phyloP scores from a whole-genome alignment of 768 basidiomycete genomes.

The Pleurotus salmoneostramineus region DNA sequence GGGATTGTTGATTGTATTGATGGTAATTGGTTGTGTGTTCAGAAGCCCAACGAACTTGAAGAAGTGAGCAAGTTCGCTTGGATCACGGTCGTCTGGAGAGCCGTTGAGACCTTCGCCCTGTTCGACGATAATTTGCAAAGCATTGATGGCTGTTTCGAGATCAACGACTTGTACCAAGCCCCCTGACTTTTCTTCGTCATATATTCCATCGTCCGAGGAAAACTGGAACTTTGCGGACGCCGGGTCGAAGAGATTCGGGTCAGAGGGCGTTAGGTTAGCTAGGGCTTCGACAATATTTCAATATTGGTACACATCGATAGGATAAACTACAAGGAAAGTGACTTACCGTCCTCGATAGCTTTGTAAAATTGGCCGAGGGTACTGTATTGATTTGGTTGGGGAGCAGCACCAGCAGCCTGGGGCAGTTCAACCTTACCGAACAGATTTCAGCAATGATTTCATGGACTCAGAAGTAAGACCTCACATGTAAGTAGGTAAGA shows the following conservation, averaged over 20 bases:
- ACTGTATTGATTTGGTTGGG: conserved; percentile 10
- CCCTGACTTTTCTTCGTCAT: background rate
- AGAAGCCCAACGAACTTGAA: conserved; percentile 10
- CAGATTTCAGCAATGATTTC: background rate
- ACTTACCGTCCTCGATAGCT: conserved; percentile 8
- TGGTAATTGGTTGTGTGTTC: background rate
- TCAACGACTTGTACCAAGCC: conserved; percentile 12
- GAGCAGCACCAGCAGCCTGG: conserved; percentile 6
- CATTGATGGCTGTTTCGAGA: conserved; percentile 13
- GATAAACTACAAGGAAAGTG: no score
- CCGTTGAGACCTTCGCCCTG: conserved; percentile 21
- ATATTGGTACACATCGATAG: background rate
- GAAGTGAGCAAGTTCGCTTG: conserved; percentile 11
- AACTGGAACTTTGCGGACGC: conserved; percentile 1
- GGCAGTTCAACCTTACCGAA: conserved; percentile 9
- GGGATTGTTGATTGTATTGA: conserved; percentile 14
- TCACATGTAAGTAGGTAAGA: conserved; percentile 6
- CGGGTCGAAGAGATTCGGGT: background rate
- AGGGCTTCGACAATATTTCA: background rate
- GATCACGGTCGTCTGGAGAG: conserved; percentile 17
- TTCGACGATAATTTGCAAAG: conserved; percentile 17
- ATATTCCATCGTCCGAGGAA: background rate
- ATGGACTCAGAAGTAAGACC: background rate
- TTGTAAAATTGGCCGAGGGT: conserved; percentile 13
- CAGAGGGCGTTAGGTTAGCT: background rate